Percentiles rank a stretch among this genome's conserved stretches.
Evolutionary conservation across 2,329 filamentous ascomycete genomes (phyloP).

Genomic region (Epichloe amarillans): DNA sequence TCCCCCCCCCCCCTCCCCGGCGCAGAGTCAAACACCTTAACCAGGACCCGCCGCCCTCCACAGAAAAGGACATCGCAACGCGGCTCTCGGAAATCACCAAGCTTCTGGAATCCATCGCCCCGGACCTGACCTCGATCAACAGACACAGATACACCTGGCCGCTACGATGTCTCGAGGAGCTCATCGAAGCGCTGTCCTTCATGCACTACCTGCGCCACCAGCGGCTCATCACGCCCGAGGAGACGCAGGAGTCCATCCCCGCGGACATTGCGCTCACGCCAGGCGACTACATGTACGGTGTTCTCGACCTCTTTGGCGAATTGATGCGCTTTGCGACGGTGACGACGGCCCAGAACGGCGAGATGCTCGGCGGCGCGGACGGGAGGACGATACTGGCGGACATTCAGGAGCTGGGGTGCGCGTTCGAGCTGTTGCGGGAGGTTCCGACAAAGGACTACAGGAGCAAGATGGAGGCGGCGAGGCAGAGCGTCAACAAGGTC

Average conservation of each 20-base stretch:
- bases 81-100: conserved; percentile 58
- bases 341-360: conserved; percentile 62
- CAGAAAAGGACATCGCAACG: conserved; percentile 54
- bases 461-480: conserved; percentile 79
- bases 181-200: conserved; percentile 83
- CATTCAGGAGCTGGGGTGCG: conserved; percentile 62
- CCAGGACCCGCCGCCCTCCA: conserved; percentile 50
- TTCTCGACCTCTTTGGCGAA: conserved; percentile 92
- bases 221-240: conserved; percentile 53
- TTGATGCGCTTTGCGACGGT: conserved; percentile 95
- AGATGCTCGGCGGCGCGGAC: conserved; percentile 25
- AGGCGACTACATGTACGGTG: conserved; percentile 77
- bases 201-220: conserved; percentile 74
- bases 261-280: conserved; percentile 51
- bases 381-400: conserved; percentile 59
- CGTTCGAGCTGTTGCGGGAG: conserved; percentile 61
- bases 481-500: conserved; percentile 82
- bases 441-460: conserved; percentile 43
- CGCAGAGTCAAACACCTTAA: conserved; percentile 50
- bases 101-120: conserved; percentile 53
- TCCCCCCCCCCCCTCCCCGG: too few species aligned
- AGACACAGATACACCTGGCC: conserved; percentile 68
- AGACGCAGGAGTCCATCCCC: conserved; percentile 38
- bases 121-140: conserved; percentile 68
- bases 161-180: conserved; percentile 83